Evolutionary conservation across 179 eudicot genomes (phyloP).

Genomic region (Pouteria campechiana): DNA sequence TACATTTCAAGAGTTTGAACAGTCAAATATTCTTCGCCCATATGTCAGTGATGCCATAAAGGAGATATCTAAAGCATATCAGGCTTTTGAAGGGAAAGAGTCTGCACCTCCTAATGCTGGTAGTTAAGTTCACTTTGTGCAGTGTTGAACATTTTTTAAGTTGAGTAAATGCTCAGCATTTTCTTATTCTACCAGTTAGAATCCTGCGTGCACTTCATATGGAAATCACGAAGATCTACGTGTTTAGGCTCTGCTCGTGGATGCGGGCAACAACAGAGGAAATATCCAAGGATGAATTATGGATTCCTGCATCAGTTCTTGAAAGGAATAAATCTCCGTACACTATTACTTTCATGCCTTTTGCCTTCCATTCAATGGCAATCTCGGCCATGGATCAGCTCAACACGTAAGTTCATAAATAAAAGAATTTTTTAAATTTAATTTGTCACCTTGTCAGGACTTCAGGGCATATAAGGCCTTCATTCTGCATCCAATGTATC

Average conservation of each 20-base stretch:
- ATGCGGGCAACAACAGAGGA: constrained; percentile 79
- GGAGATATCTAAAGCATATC: constrained; percentile 77
- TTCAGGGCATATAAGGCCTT: too few relatives aligned
- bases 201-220: constrained; percentile 68
- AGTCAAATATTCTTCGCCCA: constrained; percentile 70
- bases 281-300: constrained; percentile 67
- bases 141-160: constrained; percentile 4
- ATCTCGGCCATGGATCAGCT: constrained; percentile 84
- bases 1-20: constrained; percentile 79
- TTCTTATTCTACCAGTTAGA: constrained; percentile 41
- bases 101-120: constrained; percentile 84
- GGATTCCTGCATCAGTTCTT: constrained; percentile 83
- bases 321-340: constrained; percentile 91
- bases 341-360: constrained; percentile 77
- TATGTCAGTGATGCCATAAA: constrained; percentile 76
- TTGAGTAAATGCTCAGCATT: constrained; percentile 4
- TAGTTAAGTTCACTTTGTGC: constrained; percentile 11
- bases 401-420: constrained; percentile 37
- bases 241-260: constrained; percentile 92
- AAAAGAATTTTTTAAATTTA: too few relatives aligned
- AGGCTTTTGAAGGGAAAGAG: constrained; percentile 88
- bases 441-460: too few relatives aligned
- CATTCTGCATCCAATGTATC: too few relatives aligned
- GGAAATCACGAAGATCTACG: constrained; percentile 73
- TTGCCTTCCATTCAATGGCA: constrained; percentile 70